Conservation (phyloP, 208 protist species). For the Trypanosoma mega region DNA sequence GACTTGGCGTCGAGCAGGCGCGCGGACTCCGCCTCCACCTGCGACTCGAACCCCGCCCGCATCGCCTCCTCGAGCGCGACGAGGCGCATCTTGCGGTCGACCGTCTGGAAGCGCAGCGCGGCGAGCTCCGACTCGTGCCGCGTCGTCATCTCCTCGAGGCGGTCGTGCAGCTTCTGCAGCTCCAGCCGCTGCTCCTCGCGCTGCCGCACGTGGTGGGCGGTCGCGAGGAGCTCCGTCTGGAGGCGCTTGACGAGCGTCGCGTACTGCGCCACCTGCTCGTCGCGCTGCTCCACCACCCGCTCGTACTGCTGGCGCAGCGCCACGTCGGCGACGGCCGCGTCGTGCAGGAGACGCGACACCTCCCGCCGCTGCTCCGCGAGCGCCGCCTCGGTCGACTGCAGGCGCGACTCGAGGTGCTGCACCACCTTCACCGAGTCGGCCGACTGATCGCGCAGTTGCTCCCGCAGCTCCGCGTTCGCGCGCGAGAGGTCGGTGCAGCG, state of each 20-base stretch:
- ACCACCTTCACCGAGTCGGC: slow-evolving; percentile 59
- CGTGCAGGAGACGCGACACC: slow-evolving; percentile 36
- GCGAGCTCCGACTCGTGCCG: slow-evolving; percentile 65
- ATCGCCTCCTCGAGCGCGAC: slow-evolving; percentile 75
- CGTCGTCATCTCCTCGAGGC: slow-evolving; percentile 50
- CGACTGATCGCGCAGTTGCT: slow-evolving; percentile 48
- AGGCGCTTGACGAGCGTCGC: slow-evolving; percentile 42
- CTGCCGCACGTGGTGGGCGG: slow-evolving; percentile 53
- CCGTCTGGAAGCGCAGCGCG: slow-evolving; percentile 70
- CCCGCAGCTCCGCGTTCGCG: slow-evolving; percentile 53
- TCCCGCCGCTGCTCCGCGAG: slow-evolving; percentile 33
- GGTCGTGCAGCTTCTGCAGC: slow-evolving; percentile 62
- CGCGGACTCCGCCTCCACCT: slow-evolving; percentile 48
- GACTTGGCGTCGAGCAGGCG: slow-evolving; percentile 46
- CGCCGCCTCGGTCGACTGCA: slow-evolving; percentile 37
- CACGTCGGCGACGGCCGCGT: slow-evolving; percentile 29
- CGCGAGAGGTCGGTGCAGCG: slow-evolving; percentile 34
- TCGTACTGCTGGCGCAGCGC: slow-evolving; percentile 46
- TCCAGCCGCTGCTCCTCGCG: slow-evolving; percentile 63
- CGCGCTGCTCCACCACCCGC: slow-evolving; percentile 53
- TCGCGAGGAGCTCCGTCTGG: slow-evolving; percentile 60
- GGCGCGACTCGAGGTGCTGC: slow-evolving; percentile 37
- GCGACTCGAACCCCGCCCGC: slow-evolving; percentile 49
- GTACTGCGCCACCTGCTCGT: slow-evolving; percentile 58
- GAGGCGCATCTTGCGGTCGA: slow-evolving; percentile 82